These are phyloP conservation scores for Ceratobasidium sp. DNA, from an alignment of 1,284 basidiomycete genomes.

Conservation along the genomic window DNA sequence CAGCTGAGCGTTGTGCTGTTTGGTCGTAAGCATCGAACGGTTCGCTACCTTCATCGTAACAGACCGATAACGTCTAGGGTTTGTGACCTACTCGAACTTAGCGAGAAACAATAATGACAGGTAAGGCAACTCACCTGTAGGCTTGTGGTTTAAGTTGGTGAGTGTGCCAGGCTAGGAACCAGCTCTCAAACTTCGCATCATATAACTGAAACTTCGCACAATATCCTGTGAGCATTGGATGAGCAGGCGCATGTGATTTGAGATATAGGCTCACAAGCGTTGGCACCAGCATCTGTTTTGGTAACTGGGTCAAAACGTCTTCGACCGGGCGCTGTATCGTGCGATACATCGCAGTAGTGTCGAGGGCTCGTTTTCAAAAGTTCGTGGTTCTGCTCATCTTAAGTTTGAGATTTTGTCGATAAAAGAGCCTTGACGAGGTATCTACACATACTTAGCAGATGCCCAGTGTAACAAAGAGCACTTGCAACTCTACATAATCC, in stretches of 20 bases:
- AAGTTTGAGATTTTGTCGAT: conserved; percentile 64
- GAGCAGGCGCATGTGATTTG: not conserved
- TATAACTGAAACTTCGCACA: conserved; percentile 1
- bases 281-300: conserved; percentile 52
- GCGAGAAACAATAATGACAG: not conserved
- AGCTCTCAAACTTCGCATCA: not conserved
- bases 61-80: conserved; percentile 44
- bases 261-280: conserved; percentile 51
- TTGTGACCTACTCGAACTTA: conserved; percentile 19
- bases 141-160: conserved; percentile 56
- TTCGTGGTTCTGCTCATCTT: conserved; percentile 65
- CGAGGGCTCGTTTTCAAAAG: conserved; percentile 46
- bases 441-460: conserved; percentile 42
- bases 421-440: conserved; percentile 69
- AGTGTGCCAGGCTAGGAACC: conserved; percentile 57
- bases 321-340: conserved; percentile 62
- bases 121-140: conserved; percentile 52
- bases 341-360: conserved; percentile 52
- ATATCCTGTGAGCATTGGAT: conserved; percentile 42
- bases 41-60: too few relatives aligned
- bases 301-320: conserved; percentile 60
- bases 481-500: conserved; percentile 52
- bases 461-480: not conserved
- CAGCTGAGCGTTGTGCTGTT: conserved; percentile 52
- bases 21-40: conserved; percentile 51